Evolutionary conservation across 139 green algal genomes (phyloP).

Genomic region (Coelastrella sp.): DNA sequence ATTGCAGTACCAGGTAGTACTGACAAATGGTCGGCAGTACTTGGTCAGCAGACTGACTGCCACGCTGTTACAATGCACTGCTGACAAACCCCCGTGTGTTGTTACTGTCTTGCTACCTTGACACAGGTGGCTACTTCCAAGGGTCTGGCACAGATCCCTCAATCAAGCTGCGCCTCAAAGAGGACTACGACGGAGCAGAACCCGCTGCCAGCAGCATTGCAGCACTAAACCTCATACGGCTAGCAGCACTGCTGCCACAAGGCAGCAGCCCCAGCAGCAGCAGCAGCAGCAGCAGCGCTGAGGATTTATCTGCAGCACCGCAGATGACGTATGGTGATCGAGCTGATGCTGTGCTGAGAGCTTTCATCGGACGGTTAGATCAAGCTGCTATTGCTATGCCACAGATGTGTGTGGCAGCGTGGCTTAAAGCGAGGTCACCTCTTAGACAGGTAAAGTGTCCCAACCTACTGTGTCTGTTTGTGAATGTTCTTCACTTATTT

Average conservation of each 20-base stretch:
- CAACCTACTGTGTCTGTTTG: too few relatives aligned
- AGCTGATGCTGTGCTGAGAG: conserved; percentile 51
- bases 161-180: conserved; percentile 70
- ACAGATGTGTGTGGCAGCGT: conserved; percentile 79
- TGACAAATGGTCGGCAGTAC: too few relatives aligned
- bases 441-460: conserved; percentile 68
- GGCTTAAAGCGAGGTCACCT: conserved; percentile 61
- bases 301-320: not conserved
- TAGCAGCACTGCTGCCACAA: conserved; percentile 67
- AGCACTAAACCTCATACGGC: conserved; percentile 75
- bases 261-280: conserved; percentile 1
- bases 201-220: conserved; percentile 84
- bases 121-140: conserved; percentile 79
- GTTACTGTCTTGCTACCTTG: not conserved
- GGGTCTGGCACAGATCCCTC: conserved; percentile 67
- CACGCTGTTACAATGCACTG: too few relatives aligned
- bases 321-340: conserved; percentile 29
- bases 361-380: conserved; percentile 70
- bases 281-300: not conserved
- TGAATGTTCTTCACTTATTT: not conserved
- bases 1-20: too few relatives aligned
- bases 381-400: conserved; percentile 78
- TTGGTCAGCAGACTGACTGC: too few relatives aligned
- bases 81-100: too few relatives aligned
- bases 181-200: conserved; percentile 94